phyloP scores from a whole-genome alignment of 179 eudicot species.

The Beta corolliflora region DNA sequence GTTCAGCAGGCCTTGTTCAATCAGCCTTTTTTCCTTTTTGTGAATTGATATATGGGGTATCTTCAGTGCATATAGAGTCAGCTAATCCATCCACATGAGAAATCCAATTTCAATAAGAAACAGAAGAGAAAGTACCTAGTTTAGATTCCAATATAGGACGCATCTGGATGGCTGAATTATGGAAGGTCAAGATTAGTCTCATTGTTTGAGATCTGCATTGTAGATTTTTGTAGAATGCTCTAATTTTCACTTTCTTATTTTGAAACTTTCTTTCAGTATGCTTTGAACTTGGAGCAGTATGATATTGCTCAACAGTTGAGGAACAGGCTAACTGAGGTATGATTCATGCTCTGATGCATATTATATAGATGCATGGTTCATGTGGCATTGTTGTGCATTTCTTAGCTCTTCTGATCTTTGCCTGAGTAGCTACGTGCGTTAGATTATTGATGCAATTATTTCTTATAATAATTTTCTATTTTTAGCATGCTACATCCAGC shows the following conservation, averaged over 20 bases:
- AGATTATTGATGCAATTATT: not conserved
- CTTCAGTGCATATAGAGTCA: not conserved
- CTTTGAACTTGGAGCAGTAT: slow-evolving; percentile 93
- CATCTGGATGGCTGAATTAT: not conserved
- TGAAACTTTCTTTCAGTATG: slow-evolving; percentile 57
- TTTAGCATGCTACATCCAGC: not conserved
- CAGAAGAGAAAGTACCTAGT: not conserved
- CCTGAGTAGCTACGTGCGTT: not conserved
- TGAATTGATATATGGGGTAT: not conserved
- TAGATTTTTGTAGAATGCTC: not conserved
- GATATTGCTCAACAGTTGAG: slow-evolving; percentile 88
- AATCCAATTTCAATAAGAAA: not conserved
- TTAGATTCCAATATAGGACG: not conserved
- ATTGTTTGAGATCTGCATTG: not conserved
- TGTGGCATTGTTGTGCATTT: not conserved
- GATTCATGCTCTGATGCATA: slow-evolving; percentile 23
- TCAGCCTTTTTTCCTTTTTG: not conserved
- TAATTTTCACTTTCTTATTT: not conserved
- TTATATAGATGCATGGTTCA: not conserved
- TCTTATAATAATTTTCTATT: not conserved
- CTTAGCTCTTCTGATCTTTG: slow-evolving; percentile 2
- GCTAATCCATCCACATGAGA: not conserved
- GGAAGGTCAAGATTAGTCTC: not conserved
- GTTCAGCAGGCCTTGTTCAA: not conserved
- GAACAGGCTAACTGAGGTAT: slow-evolving; percentile 88